Evolutionary conservation across 75 land plant species (phyloP), one percentile per base, ranked within the genome.

Genomic region (Azolla pinnata): DNA sequence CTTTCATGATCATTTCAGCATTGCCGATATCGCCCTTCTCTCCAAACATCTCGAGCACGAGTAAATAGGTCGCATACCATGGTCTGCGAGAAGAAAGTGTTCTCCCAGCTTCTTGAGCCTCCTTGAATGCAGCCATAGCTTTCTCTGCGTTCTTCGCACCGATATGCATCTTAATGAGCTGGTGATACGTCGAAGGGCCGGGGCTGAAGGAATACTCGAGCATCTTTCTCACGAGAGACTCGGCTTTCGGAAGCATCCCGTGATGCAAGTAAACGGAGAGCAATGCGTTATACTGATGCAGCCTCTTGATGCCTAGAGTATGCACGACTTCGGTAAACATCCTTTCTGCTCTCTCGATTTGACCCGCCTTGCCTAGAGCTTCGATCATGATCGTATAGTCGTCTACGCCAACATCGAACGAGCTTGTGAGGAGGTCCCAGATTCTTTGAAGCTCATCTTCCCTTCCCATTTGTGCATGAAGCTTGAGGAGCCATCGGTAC

Each of bases 301-400:
- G 44, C 2, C 56, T 40, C 28, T 28, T 40, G 45, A 44, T 21
- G 27, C 68, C 68, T 33, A 56, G 45, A 0, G 20, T 30, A 32
- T 56, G 29, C 28, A 29, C 32, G 32, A 54, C 40, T 16, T 28
- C 49, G 29, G 42, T 58, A 30, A 19, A 57, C 3, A 66, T 0
- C 68, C 57, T 33, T 34, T 66, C 68, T 33, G 68, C 68, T 31
- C 54, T 35, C 50, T 57, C 60, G 23, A 66, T 60, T 60, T 29
- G 47, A 34, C 60, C 68, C 4, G 57, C 60, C 38, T 47, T 66
- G 16, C 68, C 68, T 31, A 66, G 46, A 12, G 60, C 40, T 34
- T 66, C 68, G 20, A 66, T 24, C 20, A 46, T 48, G 2, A 49
- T 66, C 10, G 57, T 31, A 30, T 57, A 66, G 46, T 48, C 57